phyloP scores from a whole-genome alignment of 1,284 basidiomycete species.

The Sphagnurus paluster region DNA sequence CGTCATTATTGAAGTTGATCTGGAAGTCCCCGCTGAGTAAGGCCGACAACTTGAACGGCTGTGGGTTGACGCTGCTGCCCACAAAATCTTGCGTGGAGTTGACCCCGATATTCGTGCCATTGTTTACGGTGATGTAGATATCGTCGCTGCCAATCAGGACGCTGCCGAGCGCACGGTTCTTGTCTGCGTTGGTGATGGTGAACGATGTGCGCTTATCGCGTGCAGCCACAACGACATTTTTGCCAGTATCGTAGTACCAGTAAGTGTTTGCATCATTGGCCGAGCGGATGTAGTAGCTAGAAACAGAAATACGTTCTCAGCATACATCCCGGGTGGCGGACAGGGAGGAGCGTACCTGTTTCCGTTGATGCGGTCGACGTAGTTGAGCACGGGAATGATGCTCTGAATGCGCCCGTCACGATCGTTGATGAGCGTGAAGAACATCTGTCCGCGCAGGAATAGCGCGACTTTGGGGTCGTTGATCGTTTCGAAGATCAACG shows the following conservation, averaged over 20 bases:
- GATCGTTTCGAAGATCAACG: slow-evolving; percentile 15
- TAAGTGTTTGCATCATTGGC: slow-evolving; percentile 3
- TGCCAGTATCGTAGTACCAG: slow-evolving; percentile 10
- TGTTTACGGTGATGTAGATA: background rate
- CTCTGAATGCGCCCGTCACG: slow-evolving; percentile 12
- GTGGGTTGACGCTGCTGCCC: slow-evolving; percentile 1
- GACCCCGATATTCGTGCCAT: background rate
- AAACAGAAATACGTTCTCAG: background rate
- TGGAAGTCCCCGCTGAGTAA: slow-evolving; percentile 6
- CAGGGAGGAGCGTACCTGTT: too few relatives aligned
- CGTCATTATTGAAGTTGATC: background rate
- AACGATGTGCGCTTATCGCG: slow-evolving; percentile 15
- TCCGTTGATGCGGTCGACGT: slow-evolving; percentile 12
- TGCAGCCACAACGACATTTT: slow-evolving; percentile 2
- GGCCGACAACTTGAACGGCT: slow-evolving; percentile 6
- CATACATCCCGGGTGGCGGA: background rate
- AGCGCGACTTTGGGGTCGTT: slow-evolving; percentile 10
- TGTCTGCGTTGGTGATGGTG: slow-evolving; percentile 5
- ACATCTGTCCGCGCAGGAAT: slow-evolving; percentile 9
- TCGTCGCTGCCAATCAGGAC: slow-evolving; percentile 12
- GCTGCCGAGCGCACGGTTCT: background rate
- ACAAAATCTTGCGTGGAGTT: background rate
- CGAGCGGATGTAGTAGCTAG: slow-evolving; percentile 15
- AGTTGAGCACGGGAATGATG: slow-evolving; percentile 15
- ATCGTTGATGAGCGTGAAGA: slow-evolving; percentile 21